Conservation (phyloP, 1,284 basidiomycete species). For the Naganishia liquefaciens region DNA sequence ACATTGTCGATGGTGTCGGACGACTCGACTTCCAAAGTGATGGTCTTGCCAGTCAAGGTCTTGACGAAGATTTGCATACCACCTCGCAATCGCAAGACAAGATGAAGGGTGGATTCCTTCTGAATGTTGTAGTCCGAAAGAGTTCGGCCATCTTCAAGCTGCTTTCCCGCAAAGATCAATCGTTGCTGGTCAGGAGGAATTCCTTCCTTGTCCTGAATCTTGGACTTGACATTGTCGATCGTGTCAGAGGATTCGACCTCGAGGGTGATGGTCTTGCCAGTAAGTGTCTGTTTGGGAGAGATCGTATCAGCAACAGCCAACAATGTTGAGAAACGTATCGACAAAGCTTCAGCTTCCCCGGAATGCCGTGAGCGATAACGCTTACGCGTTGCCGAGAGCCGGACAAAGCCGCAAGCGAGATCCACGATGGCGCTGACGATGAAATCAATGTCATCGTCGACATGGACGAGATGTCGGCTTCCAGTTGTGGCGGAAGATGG, state of each 20-base stretch:
- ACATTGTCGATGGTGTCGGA: constrained; percentile 92
- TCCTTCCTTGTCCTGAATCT: constrained; percentile 60
- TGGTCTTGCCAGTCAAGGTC: constrained; percentile 58
- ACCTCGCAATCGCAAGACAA: constrained; percentile 54
- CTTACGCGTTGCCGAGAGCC: constrained; percentile 17
- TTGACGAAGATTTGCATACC: constrained; percentile 53
- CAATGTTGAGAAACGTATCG: not conserved
- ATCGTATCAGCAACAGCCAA: not conserved
- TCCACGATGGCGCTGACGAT: constrained; percentile 10
- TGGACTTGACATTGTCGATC: constrained; percentile 92
- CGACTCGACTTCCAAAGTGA: constrained; percentile 61
- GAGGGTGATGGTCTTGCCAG: constrained; percentile 60
- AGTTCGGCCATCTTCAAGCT: constrained; percentile 58
- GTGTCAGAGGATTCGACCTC: constrained; percentile 71
- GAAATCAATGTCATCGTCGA: not conserved
- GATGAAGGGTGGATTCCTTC: constrained; percentile 54
- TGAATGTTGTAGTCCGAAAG: constrained; percentile 56
- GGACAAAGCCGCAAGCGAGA: constrained; percentile 24
- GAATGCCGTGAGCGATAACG: constrained; percentile 29
- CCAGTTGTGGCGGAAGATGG: not conserved
- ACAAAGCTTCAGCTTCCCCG: not conserved
- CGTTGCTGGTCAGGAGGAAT: constrained; percentile 71
- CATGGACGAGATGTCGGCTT: not conserved
- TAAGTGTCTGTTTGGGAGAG: constrained; percentile 43
- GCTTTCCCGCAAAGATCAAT: constrained; percentile 82